Evolutionary conservation across 1,284 basidiomycete species (phyloP), one percentile per base, ranked within the genome.

Genomic region (Earliella scabrosa): DNA sequence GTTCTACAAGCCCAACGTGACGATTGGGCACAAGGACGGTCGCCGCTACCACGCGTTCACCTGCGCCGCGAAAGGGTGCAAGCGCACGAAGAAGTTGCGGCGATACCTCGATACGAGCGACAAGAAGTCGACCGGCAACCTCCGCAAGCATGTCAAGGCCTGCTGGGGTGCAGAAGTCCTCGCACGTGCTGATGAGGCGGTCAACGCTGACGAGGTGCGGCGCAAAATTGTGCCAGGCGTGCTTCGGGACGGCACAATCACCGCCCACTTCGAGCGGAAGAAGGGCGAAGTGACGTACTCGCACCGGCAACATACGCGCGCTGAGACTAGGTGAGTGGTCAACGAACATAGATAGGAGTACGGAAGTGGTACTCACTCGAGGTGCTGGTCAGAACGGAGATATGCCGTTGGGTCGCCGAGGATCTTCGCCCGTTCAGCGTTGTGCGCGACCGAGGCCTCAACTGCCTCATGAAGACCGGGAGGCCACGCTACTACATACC

Each of bases 381-480:
- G 29, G 14, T 34, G 55, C 38, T 32, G 34, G 58, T 53, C 11
- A 62, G 57, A 14, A 39, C 49, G 0, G 45, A 59, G 27, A 45
- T 63, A 16, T 59, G 63, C 0, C 54, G 49, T 14, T 67, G 63
- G 65, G 59, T 66, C 0, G 5, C 49, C 7, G 54, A 66, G 36
- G 57, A 47, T 20, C 9, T 47, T 8, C 43, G 60, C 0, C 67
- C 67, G 3, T 66, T 68, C 36, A 36, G 16, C 9, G 61, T 64
- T 29, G 62, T 68, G 4, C 41, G 50, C 3, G 61, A 68, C 39
- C 31, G 41, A 0, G 61, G 49, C 0, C 66, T 67, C 50, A 29
- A 47, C 2, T 34, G 16, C 23, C 38, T 67, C 23, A 66, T 67
- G 63, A 68, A 67, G 56, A 67, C 62, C 1, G 67, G 63, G 2